Conservation (phyloP, 2,329 filamentous ascomycete species). For the Aureobasidium melanogenum region DNA sequence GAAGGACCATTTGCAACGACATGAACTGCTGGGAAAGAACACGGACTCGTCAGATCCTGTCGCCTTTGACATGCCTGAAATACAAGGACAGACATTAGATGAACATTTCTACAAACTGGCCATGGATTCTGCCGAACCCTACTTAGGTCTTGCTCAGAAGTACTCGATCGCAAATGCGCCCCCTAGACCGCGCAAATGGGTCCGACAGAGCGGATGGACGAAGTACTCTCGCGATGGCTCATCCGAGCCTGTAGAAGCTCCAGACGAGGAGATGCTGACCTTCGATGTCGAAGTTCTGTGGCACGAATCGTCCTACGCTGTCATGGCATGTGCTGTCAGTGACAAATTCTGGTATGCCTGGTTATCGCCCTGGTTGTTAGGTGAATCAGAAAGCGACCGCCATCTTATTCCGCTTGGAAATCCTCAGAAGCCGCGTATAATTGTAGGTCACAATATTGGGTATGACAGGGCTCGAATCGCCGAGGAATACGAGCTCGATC, state of each 20-base stretch:
- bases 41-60: conserved; percentile 66
- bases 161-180: conserved; percentile 57
- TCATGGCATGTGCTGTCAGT: conserved; percentile 92
- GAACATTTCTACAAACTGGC: conserved; percentile 91
- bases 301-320: conserved; percentile 83
- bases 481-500: conserved; percentile 80
- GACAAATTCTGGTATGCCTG: conserved; percentile 93
- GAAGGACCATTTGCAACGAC: conserved; percentile 69
- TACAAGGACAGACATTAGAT: conserved; percentile 75
- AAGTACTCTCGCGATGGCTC: conserved; percentile 73
- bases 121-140: conserved; percentile 78
- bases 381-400: conserved; percentile 64
- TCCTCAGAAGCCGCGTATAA: conserved; percentile 59
- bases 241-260: conserved; percentile 63
- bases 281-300: conserved; percentile 98
- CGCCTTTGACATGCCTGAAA: conserved; percentile 71
- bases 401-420: conserved; percentile 87
- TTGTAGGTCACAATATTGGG: conserved; percentile 92
- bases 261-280: conserved; percentile 71
- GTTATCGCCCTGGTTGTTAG: conserved; percentile 90
- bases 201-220: conserved; percentile 78
- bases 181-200: conserved; percentile 62
- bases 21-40: conserved; percentile 85
- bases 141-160: conserved; percentile 62
- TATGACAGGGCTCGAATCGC: conserved; percentile 82